These are phyloP conservation scores for Fusarium sp. DNA, from an alignment of 2,329 filamentous ascomycete species.

Conservation along the genomic window DNA sequence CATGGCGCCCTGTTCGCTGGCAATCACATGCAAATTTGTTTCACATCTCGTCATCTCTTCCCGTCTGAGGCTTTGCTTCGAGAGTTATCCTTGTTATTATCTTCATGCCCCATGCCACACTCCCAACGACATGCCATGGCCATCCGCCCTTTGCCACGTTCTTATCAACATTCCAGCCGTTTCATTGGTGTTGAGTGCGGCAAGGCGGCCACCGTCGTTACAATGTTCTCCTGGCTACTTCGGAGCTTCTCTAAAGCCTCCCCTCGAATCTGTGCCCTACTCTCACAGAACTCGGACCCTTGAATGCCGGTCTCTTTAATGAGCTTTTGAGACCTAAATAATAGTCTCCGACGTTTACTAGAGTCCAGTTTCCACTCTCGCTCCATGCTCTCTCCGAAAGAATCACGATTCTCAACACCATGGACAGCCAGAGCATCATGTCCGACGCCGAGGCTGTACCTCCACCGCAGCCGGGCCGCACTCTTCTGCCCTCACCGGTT, in stretches of 20 bases:
- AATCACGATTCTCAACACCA: slow-evolving; percentile 23
- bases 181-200: slow-evolving; percentile 30
- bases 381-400: slow-evolving; percentile 6
- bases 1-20: slow-evolving; percentile 13
- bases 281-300: not conserved
- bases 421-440: slow-evolving; percentile 34
- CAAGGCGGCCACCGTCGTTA: slow-evolving; percentile 22
- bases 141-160: slow-evolving; percentile 35
- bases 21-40: slow-evolving; percentile 44
- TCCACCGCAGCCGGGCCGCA: slow-evolving; percentile 49
- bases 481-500: slow-evolving; percentile 68
- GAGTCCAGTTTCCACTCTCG: not conserved
- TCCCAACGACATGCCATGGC: slow-evolving; percentile 29
- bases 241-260: slow-evolving; percentile 17
- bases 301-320: not conserved
- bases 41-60: slow-evolving; percentile 33
- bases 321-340: not conserved
- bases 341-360: not conserved
- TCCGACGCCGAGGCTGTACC: slow-evolving; percentile 28
- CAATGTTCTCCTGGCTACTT: slow-evolving; percentile 1
- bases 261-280: slow-evolving; percentile 3
- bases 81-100: slow-evolving; percentile 9
- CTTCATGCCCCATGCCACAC: slow-evolving; percentile 2
- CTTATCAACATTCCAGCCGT: slow-evolving; percentile 35
- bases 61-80: slow-evolving; percentile 8